A percentile compares a stretch with the other conserved stretches of the same genome.
Conservation (phyloP, 345 rosid genomes). For the Odontarrhena argentea region DNA sequence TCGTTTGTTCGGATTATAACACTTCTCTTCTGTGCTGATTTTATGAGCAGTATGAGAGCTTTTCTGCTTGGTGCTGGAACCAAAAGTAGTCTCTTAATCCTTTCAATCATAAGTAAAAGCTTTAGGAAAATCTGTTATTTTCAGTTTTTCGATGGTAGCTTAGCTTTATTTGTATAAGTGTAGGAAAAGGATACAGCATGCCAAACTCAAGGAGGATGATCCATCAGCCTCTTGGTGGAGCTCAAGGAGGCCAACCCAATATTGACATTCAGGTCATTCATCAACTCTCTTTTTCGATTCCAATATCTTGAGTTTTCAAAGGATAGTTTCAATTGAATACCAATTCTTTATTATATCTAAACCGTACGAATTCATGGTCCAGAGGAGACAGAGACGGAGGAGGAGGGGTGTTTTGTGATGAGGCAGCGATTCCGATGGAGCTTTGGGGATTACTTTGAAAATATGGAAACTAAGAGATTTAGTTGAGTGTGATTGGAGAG, state of each 20-base stretch:
- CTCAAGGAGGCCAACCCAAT: constrained; percentile 89
- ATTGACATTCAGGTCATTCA: constrained; percentile 77
- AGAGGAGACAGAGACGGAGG: too few relatives aligned
- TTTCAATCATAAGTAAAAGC: constrained; percentile 16
- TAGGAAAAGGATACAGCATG: constrained; percentile 92
- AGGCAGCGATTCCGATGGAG: too few relatives aligned
- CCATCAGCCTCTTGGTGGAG: constrained; percentile 99
- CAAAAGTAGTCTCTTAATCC: constrained; percentile 58
- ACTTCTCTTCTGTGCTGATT: background rate
- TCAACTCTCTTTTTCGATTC: background rate
- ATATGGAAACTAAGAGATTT: too few relatives aligned
- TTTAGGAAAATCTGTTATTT: constrained; percentile 9
- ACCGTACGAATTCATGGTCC: constrained; percentile 8
- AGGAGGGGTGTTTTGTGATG: too few relatives aligned
- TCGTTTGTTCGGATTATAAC: constrained; percentile 12
- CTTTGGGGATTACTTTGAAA: too few relatives aligned
- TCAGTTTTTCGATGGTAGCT: background rate
- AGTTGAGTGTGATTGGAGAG: too few relatives aligned
- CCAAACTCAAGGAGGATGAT: constrained; percentile 98
- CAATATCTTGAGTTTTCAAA: background rate
- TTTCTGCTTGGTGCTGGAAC: constrained; percentile 97
- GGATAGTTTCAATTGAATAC: background rate
- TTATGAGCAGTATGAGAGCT: constrained; percentile 82
- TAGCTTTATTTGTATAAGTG: constrained; percentile 30
- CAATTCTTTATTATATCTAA: background rate